Base-by-base conservation (phyloP, 441 rosid species). In the Pelargonium australe region DNA sequence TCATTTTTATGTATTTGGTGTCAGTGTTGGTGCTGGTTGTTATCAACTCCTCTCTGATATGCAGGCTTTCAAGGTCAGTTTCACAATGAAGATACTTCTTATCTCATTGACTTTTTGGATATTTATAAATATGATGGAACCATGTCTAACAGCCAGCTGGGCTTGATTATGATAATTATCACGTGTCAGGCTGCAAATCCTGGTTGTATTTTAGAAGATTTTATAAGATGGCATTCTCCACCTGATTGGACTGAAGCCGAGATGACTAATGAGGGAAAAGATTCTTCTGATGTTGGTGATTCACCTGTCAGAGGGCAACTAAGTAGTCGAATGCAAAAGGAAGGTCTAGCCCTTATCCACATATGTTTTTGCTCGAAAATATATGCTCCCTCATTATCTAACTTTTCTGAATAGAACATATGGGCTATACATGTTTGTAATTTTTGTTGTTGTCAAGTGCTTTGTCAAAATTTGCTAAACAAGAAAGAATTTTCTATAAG, bases 171-270 rank as follows among this genome's bases (percentile, higher is more conserved):
- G 47, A 11, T 69, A 14, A 1, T 77, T 6, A 73, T 7, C 37
- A 17, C 70, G 31, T 60, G 3, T 47, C 69, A 95, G 99, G 99
- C 97, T 75, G 97, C 97, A 77, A 95, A 95, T 85, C 99, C 99
- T 72, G 97, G 99, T n/a, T 91, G 99, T 87, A 84, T 87, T 65
- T 82, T 95, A 65, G 99, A 95, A 83, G 99, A 95, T 85, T 95
- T 95, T 86, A 96, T 95, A 60, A 85, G 99, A 83, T 95, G 99
- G 99, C 92, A 90, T 72, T 95, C 99, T 69, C 99, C 99, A 49
- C 99, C 99, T 45, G 99, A 95, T 83, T 95, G 99, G 99, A 83
- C 87, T 41, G 92, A 85, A 74, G 74, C 72, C 79, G 96, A 81
- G 73, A 78, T 73, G 45, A 68, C 69, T 31, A 72, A 78, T 69